A percentile compares a stretch with the other conserved stretches of the same genome.
Conservation (phyloP, 192 early-diverging fungal genomes). For the Coemansia sp. region DNA sequence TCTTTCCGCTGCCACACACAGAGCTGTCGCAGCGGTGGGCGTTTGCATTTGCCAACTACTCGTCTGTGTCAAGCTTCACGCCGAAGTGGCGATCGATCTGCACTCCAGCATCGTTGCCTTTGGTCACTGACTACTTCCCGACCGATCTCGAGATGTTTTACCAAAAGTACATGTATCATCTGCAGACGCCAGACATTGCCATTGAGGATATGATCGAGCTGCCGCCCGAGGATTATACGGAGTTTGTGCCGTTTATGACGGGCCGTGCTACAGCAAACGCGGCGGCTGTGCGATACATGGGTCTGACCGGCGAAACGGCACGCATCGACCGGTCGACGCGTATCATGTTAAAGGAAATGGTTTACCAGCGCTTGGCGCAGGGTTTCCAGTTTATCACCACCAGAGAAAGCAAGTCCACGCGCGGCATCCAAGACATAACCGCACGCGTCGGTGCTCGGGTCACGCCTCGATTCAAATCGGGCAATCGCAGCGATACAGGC, state of each 20-base stretch:
- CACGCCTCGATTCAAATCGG: slow-evolving; percentile 8
- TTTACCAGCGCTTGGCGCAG: slow-evolving; percentile 86
- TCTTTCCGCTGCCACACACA: slow-evolving; percentile 57
- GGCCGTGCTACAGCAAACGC: slow-evolving; percentile 1
- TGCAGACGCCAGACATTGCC: slow-evolving; percentile 32
- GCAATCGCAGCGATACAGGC: slow-evolving; percentile 11
- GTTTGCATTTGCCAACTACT: slow-evolving; percentile 75
- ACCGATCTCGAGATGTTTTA: slow-evolving; percentile 67
- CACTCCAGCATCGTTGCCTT: slow-evolving; percentile 90
- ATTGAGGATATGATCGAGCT: slow-evolving; percentile 17
- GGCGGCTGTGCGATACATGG: slow-evolving; percentile 6
- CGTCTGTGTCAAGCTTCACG: slow-evolving; percentile 59
- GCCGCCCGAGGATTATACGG: slow-evolving; percentile 24
- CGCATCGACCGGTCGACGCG: slow-evolving; percentile 45
- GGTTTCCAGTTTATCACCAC: slow-evolving; percentile 86
- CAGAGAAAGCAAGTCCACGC: not conserved
- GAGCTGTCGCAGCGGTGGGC: slow-evolving; percentile 83
- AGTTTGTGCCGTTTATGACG: slow-evolving; percentile 40
- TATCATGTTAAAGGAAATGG: slow-evolving; percentile 76
- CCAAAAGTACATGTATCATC: slow-evolving; percentile 64
- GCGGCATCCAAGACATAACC: slow-evolving; percentile 1
- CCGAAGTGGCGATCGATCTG: slow-evolving; percentile 87
- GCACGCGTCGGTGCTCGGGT: slow-evolving; percentile 3
- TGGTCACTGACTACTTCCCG: slow-evolving; percentile 85
- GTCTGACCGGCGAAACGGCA: slow-evolving; percentile 2